Conservation (phyloP, 352 stramenopile genomes). For the Pythium volutum region DNA sequence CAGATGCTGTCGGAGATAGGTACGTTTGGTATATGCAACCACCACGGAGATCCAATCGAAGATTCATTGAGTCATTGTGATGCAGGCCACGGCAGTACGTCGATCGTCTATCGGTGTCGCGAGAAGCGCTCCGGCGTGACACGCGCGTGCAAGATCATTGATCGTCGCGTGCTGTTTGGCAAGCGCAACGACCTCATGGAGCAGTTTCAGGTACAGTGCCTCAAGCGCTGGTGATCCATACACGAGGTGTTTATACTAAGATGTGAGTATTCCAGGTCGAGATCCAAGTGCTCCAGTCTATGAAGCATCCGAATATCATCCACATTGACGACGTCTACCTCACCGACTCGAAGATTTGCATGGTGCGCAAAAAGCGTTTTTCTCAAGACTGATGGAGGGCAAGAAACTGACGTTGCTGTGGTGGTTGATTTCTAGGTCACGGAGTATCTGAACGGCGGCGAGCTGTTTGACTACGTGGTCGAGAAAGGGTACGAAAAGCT, state of each 20-base stretch:
- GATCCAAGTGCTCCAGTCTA: conserved; percentile 87
- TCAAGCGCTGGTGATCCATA: background rate
- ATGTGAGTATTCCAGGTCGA: conserved; percentile 45
- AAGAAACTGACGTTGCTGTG: background rate
- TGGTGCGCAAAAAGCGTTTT: conserved; percentile 35
- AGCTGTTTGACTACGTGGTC: conserved; percentile 91
- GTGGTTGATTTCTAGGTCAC: conserved; percentile 50
- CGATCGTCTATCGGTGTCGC: conserved; percentile 79
- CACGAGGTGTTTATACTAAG: background rate
- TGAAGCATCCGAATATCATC: conserved; percentile 90
- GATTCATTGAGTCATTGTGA: background rate
- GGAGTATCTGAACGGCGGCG: conserved; percentile 83
- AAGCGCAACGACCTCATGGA: conserved; percentile 81
- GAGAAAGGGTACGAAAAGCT: conserved; percentile 61
- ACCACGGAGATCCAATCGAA: background rate
- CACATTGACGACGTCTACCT: conserved; percentile 86
- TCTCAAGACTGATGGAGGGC: background rate
- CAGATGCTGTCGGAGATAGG: conserved; percentile 80
- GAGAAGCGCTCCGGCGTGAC: conserved; percentile 52
- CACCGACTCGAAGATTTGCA: conserved; percentile 82
- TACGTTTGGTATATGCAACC: conserved; percentile 38
- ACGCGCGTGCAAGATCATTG: conserved; percentile 87
- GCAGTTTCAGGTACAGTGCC: conserved; percentile 70
- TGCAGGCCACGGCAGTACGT: conserved; percentile 81
- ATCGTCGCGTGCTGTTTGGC: conserved; percentile 64